Evolutionary conservation across 73 alveolate species (phyloP).

Genomic region (Stentor coeruleus): DNA sequence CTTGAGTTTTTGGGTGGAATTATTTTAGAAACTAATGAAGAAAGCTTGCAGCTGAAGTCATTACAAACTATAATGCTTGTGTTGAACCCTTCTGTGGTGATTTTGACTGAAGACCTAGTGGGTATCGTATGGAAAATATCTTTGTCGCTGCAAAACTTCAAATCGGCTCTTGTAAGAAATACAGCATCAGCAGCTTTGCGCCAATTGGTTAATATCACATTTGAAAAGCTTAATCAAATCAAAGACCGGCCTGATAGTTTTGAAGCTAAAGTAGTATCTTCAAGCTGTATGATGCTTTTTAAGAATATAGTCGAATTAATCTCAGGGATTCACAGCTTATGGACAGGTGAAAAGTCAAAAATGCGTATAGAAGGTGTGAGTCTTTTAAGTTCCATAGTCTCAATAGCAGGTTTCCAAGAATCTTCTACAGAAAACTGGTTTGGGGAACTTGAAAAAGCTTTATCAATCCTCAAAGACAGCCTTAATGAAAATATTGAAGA

Average conservation of each 20-base stretch:
- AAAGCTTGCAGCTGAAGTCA: conserved; percentile 45
- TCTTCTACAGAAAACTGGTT: neutral
- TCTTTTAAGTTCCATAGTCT: neutral
- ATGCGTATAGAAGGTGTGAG: conserved; percentile 15
- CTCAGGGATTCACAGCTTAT: neutral
- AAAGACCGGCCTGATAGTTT: conserved; percentile 7
- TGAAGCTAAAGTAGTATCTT: neutral
- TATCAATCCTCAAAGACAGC: neutral
- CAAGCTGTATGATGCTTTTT: neutral
- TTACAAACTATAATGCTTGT: conserved; percentile 51
- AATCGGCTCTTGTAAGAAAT: conserved; percentile 42
- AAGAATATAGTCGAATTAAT: conserved; percentile 5
- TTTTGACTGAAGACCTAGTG: conserved; percentile 33
- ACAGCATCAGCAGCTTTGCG: conserved; percentile 55
- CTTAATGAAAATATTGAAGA: neutral
- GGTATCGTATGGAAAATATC: conserved; percentile 1
- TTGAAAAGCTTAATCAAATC: conserved; percentile 30
- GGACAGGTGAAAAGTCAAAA: neutral
- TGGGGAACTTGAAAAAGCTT: neutral
- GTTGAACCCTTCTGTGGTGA: conserved; percentile 48
- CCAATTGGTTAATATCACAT: conserved; percentile 41
- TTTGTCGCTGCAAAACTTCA: conserved; percentile 25
- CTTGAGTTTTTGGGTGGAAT: neutral
- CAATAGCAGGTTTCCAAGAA: neutral
- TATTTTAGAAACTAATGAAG: conserved; percentile 47